Base-by-base conservation (phyloP, 495 filamentous ascomycete species). In the Penicillium crystallinum region DNA sequence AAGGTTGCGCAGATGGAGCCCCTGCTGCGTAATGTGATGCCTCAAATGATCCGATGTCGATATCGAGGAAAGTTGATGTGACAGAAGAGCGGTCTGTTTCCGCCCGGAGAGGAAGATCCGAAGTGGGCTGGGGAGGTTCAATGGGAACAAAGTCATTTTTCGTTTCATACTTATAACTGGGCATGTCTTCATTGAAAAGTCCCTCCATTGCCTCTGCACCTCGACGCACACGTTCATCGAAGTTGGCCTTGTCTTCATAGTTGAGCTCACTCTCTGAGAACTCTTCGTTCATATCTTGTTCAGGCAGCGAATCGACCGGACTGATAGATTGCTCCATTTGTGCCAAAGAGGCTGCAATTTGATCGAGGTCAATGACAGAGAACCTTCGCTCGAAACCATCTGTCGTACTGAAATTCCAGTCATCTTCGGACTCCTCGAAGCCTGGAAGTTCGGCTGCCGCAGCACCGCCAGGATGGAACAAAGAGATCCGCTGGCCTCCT, bases 321-420 rank as follows among this genome's bases (percentile, higher is more conserved):
- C 63, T 68, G 46, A 70, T 60, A 15, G 69, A 43, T 18, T 66
- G 56, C 43, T 71, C 66, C 46, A 75, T 61, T 40, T 72, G 63
- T 17, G 72, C 72, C 18, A 76, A 42, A 6, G 68, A 71, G 10
- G 69, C 68, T 21, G 73, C 75, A 11, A 78, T 57, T 54, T 76
- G 61, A 46, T 76, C 71, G 12, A 77, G 56, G 43, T 77, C 72
- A 35, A 76, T 70, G 30, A 75, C 72, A 3, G 73, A 75, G 37
- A 76, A 76, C 33, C 73, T 59, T 50, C 83, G 77, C 60, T 95
- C 86, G 63, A 96, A 95, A 9, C 83, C 87, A 49, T 88, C 85
- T 0, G 89, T 93, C 0, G 87, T 90, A 62, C 87, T 91, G 61
- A 96, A 96, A 58, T 92, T 96, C 90, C 93, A 96, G 57, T 92